Conservation (phyloP, 1,139 yeast genomes). For the Suhomyces choctaworum region DNA sequence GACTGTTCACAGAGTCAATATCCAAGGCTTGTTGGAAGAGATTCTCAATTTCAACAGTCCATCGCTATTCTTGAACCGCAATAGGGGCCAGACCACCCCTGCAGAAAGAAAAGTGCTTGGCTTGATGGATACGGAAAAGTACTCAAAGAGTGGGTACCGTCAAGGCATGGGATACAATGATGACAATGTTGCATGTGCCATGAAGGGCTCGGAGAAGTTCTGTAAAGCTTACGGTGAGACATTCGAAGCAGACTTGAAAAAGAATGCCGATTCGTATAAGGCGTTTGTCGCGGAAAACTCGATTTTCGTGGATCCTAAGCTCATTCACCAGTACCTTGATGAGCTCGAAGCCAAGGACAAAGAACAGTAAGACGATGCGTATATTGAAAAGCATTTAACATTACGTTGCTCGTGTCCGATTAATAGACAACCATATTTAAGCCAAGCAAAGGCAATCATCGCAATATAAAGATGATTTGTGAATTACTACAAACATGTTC, state of each 20-base stretch:
- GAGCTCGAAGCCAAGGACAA: neutral
- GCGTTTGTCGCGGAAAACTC: constrained; percentile 6
- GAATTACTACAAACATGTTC: too few relatives aligned
- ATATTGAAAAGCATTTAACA: too few relatives aligned
- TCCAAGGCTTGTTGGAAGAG: constrained; percentile 32
- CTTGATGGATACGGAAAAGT: constrained; percentile 1
- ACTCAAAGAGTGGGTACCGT: constrained; percentile 1
- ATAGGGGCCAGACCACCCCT: neutral
- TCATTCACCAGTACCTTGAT: constrained; percentile 2
- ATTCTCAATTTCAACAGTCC: constrained; percentile 17
- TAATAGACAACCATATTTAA: too few relatives aligned
- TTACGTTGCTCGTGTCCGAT: too few relatives aligned
- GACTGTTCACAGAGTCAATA: constrained; percentile 34
- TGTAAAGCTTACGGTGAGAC: constrained; percentile 25
- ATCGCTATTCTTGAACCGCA: neutral
- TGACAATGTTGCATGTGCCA: constrained; percentile 36
- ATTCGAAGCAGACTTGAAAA: neutral
- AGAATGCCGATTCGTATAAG: constrained; percentile 4
- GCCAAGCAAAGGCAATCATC: too few relatives aligned
- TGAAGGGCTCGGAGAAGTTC: constrained; percentile 25
- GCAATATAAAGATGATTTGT: too few relatives aligned
- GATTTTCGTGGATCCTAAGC: constrained; percentile 1
- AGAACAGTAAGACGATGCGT: too few relatives aligned
- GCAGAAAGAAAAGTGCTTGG: constrained; percentile 3
- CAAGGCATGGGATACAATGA: constrained; percentile 25